phyloP scores from a whole-genome alignment of 805 yeast genomes.

The Pichia rugopelliculosa region DNA sequence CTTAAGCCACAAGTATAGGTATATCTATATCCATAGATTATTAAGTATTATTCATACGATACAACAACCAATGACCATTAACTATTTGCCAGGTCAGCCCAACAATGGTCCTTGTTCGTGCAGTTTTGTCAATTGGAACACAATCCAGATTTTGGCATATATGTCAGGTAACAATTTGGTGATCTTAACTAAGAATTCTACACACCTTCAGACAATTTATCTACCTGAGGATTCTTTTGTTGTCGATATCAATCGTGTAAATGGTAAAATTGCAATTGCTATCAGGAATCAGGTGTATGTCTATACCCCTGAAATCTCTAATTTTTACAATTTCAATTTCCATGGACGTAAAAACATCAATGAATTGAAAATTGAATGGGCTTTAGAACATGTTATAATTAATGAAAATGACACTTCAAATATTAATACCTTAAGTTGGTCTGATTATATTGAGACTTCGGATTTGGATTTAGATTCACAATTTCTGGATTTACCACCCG shows the following conservation, averaged over 20 bases:
- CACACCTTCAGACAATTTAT: conserved; percentile 69
- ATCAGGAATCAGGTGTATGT: conserved; percentile 37
- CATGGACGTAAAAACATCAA: conserved; percentile 26
- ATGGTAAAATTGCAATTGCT: conserved; percentile 58
- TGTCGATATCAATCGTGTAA: conserved; percentile 52
- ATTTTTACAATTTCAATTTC: conserved; percentile 29
- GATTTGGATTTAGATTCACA: conserved; percentile 23
- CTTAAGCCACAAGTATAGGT: too few relatives aligned
- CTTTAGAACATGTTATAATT: conserved; percentile 21
- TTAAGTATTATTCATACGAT: too few relatives aligned
- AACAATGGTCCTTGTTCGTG: conserved; percentile 49
- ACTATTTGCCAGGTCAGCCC: conserved; percentile 80
- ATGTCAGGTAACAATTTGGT: conserved; percentile 87
- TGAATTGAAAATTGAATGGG: conserved; percentile 28
- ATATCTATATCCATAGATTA: too few relatives aligned
- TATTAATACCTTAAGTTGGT: conserved; percentile 30
- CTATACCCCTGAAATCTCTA: conserved; percentile 52
- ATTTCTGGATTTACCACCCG: conserved; percentile 27
- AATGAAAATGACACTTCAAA: conserved; percentile 18
- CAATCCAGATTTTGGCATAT: conserved; percentile 57
- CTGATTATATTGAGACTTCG: conserved; percentile 27
- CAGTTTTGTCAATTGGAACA: conserved; percentile 58
- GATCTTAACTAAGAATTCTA: conserved; percentile 43
- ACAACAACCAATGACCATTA: conserved; percentile 5
- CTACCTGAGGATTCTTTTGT: conserved; percentile 58